Percentiles rank a stretch among this genome's conserved stretches.
Conservation (phyloP, 768 basidiomycete genomes). For the Tephrocybe sp. region DNA sequence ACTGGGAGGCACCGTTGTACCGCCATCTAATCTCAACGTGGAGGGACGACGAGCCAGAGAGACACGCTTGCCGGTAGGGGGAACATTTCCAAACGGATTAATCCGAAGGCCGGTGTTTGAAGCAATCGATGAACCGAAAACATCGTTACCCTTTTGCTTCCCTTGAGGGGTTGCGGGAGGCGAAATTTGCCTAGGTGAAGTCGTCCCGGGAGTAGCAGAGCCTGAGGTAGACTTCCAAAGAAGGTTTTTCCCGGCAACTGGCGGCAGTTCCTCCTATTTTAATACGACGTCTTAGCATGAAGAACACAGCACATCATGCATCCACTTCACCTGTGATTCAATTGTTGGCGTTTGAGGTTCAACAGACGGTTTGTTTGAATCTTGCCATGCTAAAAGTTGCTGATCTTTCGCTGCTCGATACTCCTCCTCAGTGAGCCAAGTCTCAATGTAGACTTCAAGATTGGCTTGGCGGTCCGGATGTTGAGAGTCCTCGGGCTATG, state of each 20-base stretch:
- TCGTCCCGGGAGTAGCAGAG: slow-evolving; percentile 28
- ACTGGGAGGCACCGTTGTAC: slow-evolving; percentile 10
- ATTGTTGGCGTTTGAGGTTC: slow-evolving; percentile 42
- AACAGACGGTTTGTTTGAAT: slow-evolving; percentile 42
- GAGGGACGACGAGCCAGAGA: slow-evolving; percentile 45
- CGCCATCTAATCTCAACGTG: slow-evolving; percentile 14
- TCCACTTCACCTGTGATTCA: slow-evolving; percentile 34
- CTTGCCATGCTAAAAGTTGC: slow-evolving; percentile 70
- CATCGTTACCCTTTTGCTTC: slow-evolving; percentile 27
- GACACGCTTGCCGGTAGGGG: slow-evolving; percentile 33
- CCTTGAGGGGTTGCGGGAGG: slow-evolving; percentile 23
- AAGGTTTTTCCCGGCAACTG: slow-evolving; percentile 58
- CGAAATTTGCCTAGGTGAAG: slow-evolving; percentile 32
- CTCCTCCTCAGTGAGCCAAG: slow-evolving; percentile 77
- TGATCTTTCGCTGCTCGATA: slow-evolving; percentile 63
- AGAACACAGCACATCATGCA: slow-evolving; percentile 7
- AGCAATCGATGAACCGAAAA: slow-evolving; percentile 47
- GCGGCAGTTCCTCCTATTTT: slow-evolving; percentile 15
- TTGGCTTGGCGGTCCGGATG: slow-evolving; percentile 73
- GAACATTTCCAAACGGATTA: slow-evolving; percentile 47
- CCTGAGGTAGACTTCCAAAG: slow-evolving; percentile 63
- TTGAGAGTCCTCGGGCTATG: slow-evolving; percentile 72
- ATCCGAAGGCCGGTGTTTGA: slow-evolving; percentile 42
- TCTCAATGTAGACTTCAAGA: slow-evolving; percentile 74
- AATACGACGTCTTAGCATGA: slow-evolving; percentile 3